Evolutionary conservation across 768 basidiomycete species (phyloP), one percentile per base, ranked within the genome.

Genomic region (Auricularia sp.): DNA sequence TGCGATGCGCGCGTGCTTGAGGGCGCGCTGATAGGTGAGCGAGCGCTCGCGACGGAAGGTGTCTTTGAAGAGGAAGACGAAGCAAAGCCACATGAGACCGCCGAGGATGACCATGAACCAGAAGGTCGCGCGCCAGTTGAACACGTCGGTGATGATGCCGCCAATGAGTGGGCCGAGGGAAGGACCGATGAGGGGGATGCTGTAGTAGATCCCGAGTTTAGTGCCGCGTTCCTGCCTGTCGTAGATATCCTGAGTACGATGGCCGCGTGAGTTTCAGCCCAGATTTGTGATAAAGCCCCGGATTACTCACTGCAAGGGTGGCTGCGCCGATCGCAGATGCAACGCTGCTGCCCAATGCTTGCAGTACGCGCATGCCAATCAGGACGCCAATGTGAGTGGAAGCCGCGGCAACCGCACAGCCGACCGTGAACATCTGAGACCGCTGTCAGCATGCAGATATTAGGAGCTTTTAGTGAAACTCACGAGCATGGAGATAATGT

Each of bases 41-140:
- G 91, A 94, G 54, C 94, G 87, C 70, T 93, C 90, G 63, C 81
- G 77, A 16, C 92, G 83, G 76, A 90, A 95, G 0, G 91, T 91
- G 70, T 95, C 92, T 65, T 82, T 83, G 77, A 93, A 90, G 71
- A 87, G 77, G 33, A 87, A 72, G 42, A 87, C 63, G 73, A 91
- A 90, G 23, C 79, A 74, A 44, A 84, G 54, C 61, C 84, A 77
- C 61, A 81, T 81, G 42, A 79, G 34, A 1, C 84, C 84, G 6
- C 82, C 82, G 64, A 87, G 79, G 39, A 86, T 85, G 1, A 82
- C 77, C 23, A 93, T 80, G 72, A 94, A 91, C 83, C 90, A 95
- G 72, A 95, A 92, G 0, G 85, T 83, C 7, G 87, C 84, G 43
- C 90, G 82, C 93, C 94, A 96, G 62, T 78, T 80, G 72, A 87